Percentiles rank a stretch among this genome's conserved stretches.
Evolutionary conservation across 768 basidiomycete species (phyloP).

Genomic region (Paxillus rubicundulus): DNA sequence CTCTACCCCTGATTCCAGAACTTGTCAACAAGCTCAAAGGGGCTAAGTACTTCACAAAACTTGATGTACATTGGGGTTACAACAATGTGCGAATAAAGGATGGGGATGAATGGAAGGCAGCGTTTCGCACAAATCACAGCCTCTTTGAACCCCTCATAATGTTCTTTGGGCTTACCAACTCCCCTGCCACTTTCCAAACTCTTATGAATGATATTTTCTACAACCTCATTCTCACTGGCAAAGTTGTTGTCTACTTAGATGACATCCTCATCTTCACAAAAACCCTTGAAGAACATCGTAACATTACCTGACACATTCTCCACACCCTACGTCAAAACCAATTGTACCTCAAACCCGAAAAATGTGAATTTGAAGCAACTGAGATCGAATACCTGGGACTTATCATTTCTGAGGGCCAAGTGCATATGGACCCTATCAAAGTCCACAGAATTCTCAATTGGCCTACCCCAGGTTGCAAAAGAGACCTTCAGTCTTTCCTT

Average conservation of each 20-base stretch:
- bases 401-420: fast-evolving
- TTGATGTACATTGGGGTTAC: conserved; percentile 34
- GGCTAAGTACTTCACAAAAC: conserved; percentile 25
- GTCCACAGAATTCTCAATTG: conserved; percentile 37
- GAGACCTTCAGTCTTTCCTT: conserved; percentile 39
- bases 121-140: conserved; percentile 15
- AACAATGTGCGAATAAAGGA: conserved; percentile 30
- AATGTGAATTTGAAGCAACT: background rate
- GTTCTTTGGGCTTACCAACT: conserved; percentile 5
- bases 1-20: conserved; percentile 22
- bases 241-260: conserved; percentile 39
- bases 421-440: conserved; percentile 25
- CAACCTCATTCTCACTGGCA: conserved; percentile 5
- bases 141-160: background rate
- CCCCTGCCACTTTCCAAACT: conserved; percentile 21
- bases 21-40: conserved; percentile 24
- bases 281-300: conserved; percentile 28
- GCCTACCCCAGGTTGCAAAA: conserved; percentile 33
- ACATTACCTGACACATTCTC: background rate
- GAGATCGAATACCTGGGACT: background rate
- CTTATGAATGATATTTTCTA: conserved; percentile 25
- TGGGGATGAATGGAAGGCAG: conserved; percentile 34
- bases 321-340: background rate
- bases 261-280: conserved; percentile 38
- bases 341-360: background rate